Conservation (phyloP, 2,329 filamentous ascomycete genomes). For the Chalara sp. region DNA sequence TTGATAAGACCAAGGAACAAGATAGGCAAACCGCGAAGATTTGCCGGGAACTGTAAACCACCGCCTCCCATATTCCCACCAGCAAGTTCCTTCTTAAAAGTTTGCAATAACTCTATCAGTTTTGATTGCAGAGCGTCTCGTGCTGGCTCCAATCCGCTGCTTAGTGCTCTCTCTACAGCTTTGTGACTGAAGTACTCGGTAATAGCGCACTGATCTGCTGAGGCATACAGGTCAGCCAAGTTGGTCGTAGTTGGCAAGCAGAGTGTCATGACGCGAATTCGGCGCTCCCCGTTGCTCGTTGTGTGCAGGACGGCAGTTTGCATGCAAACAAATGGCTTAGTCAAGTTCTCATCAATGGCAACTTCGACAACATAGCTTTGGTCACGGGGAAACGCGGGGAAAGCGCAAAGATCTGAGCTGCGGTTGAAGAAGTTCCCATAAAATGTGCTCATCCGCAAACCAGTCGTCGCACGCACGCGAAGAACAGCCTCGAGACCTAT, state of each 20-base stretch:
- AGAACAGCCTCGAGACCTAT: slow-evolving; percentile 95
- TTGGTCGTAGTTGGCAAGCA: slow-evolving; percentile 88
- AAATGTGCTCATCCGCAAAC: slow-evolving; percentile 93
- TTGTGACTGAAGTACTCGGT: slow-evolving; percentile 96
- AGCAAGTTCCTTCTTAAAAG: slow-evolving; percentile 93
- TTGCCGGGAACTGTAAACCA: slow-evolving; percentile 88
- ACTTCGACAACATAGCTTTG: slow-evolving; percentile 98
- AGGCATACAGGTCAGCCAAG: slow-evolving; percentile 86
- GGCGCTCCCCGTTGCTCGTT: slow-evolving; percentile 92
- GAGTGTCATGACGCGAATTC: slow-evolving; percentile 90
- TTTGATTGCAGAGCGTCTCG: slow-evolving; percentile 88
- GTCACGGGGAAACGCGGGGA: slow-evolving; percentile 94
- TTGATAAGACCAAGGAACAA: slow-evolving; percentile 94
- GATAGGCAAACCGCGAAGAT: slow-evolving; percentile 79
- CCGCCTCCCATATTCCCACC: slow-evolving; percentile 91
- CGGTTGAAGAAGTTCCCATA: slow-evolving; percentile 99
- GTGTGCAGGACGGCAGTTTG: slow-evolving; percentile 95
- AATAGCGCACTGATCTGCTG: slow-evolving; percentile 89
- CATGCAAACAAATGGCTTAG: slow-evolving; percentile 85
- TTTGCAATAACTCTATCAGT: slow-evolving; percentile 84
- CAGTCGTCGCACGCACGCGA: slow-evolving; percentile 89
- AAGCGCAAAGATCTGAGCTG: slow-evolving; percentile 93
- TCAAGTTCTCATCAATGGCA: slow-evolving; percentile 90
- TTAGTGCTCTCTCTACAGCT: slow-evolving; percentile 83
- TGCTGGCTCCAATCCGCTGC: slow-evolving; percentile 81